Base-by-base conservation (phyloP, 257 asterid genomes). In the Scutellaria barbata region DNA sequence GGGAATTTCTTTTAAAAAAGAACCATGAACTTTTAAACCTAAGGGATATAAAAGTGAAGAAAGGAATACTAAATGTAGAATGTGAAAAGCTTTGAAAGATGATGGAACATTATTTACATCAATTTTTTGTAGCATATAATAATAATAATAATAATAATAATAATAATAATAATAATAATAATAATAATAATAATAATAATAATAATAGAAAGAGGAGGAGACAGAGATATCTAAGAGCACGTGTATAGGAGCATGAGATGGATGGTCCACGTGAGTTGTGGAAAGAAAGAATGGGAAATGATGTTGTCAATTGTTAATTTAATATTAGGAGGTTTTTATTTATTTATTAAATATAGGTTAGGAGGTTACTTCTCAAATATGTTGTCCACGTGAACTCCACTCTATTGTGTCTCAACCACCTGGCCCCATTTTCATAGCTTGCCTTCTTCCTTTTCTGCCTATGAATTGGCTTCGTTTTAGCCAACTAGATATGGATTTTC, bases 381-480 rank as follows among this genome's bases (percentile, higher is more conserved):
- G 79, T 57, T 64, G 60, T 76, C 83, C 91, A 88, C 91, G 95
- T 88, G 95, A 88, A 82, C 80, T 73, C 89, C 91, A 84, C 84
- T 56, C 84, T 73, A 74, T 35, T 37, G 0, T 83, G 85, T 81
- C 83, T 67, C 62, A 12, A 33, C 73, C 68, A 37, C 35, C n/a
- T 35, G 37, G 43, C 58, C 59, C 66, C 66, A 56, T 12, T 45
- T 51, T 25, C 3, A 55, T 55, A 10, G 10, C 16, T 10, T 0
- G 4, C 17, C 42, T 56, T 10, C 9, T 30, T 1, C 8, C 55
- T 0, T 50, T 2, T 50, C 10, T 9, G 2, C 1, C 25, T 22
- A 22, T 22, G 2, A 22, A 1, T 1, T 22, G 25, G 25, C 25
- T 22, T 22, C 25, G 25, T 22, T 22, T 22, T 22, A 22, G 25